Base-by-base conservation (phyloP, 164 flowering plant genomes). In the Pachysandra terminalis region DNA sequence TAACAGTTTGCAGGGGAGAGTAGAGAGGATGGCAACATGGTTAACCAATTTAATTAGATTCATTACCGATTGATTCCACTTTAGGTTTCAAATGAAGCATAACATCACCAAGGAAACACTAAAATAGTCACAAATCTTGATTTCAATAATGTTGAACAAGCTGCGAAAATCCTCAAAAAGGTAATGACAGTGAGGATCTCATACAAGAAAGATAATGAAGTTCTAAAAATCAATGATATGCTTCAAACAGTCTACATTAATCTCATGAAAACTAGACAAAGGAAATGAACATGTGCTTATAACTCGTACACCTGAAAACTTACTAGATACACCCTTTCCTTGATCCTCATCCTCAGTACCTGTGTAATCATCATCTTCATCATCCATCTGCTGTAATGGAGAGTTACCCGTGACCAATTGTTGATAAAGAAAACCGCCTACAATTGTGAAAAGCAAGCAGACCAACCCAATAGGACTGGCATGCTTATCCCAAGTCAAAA, bases 401-500 rank as follows among this genome's bases (percentile, higher is more conserved):
- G 74, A 70, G 63, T 27, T 15, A 13, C 93, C 82, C 61, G 88
- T 87, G 63, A 89, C 90, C 2, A 94, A 91, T 69, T 89, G 96
- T 83, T 93, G 96, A 78, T 91, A 93, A 25, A 87, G 78, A 78
- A 89, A 86, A 64, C 97, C 96, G 12, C 97, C 98, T 0, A 73
- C 75, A 75, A 93, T 77, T 1, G 96, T 91, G 41, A 89, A 64
- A 28, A 91, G 82, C 66, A 93, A 81, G 71, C 92, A 89, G 62
- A 88, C 75, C 84, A 91, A 80, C 22, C 98, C 98, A 67, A 91
- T 76, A 0, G 91, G 94, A 66, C 77, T 85, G 19, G 98, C 93
- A 76, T 93, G 98, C 78, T 90, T 90, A 80, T 93, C 98, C 98
- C 97, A 93, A 68, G 90, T 89, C 71, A 80, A 4, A 66, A 93